These are phyloP conservation scores for Physcia stellaris DNA, from an alignment of 495 filamentous ascomycete species.

Conservation along the genomic window DNA sequence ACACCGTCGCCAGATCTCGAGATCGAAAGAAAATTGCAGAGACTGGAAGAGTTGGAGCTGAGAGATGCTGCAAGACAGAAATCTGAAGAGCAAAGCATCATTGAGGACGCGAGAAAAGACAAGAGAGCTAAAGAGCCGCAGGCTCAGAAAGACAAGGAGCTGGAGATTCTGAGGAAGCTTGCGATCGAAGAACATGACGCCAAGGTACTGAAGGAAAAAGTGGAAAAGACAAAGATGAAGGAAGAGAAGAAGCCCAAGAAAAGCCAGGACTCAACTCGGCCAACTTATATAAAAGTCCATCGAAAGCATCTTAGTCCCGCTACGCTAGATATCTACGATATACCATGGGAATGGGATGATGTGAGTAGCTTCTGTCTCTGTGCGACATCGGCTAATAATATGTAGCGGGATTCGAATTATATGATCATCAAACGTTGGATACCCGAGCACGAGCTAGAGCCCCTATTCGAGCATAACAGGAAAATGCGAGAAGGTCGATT, in stretches of 20 bases:
- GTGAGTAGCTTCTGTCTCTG: too few species aligned
- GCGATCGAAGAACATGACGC: constrained; percentile 8
- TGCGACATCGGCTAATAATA: too few species aligned
- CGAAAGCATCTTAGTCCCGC: constrained; percentile 36
- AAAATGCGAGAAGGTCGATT: constrained; percentile 42
- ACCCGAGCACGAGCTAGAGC: constrained; percentile 53
- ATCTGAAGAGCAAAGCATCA: constrained; percentile 9
- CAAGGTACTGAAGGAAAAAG: constrained; percentile 11
- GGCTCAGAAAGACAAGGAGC: too few species aligned
- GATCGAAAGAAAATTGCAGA: constrained; percentile 9
- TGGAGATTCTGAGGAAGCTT: constrained; percentile 5
- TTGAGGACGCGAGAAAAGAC: constrained; percentile 5
- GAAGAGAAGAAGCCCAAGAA: neutral
- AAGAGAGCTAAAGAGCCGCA: constrained; percentile 14
- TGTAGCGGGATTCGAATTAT: constrained; percentile 48
- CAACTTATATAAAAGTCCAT: constrained; percentile 41
- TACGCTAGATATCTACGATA: constrained; percentile 28
- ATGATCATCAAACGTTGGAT: constrained; percentile 69
- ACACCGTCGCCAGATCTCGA: constrained; percentile 11
- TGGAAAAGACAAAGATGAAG: constrained; percentile 7
- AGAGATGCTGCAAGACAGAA: constrained; percentile 4
- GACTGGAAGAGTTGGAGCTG: constrained; percentile 13
- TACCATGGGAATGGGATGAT: constrained; percentile 36
- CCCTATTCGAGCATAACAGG: constrained; percentile 59
- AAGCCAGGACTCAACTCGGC: constrained; percentile 14